Percentiles rank a stretch among this genome's conserved stretches.
These are phyloP conservation scores for Termitomyces sp. DNA, from an alignment of 768 basidiomycete species.

Conservation along the genomic window DNA sequence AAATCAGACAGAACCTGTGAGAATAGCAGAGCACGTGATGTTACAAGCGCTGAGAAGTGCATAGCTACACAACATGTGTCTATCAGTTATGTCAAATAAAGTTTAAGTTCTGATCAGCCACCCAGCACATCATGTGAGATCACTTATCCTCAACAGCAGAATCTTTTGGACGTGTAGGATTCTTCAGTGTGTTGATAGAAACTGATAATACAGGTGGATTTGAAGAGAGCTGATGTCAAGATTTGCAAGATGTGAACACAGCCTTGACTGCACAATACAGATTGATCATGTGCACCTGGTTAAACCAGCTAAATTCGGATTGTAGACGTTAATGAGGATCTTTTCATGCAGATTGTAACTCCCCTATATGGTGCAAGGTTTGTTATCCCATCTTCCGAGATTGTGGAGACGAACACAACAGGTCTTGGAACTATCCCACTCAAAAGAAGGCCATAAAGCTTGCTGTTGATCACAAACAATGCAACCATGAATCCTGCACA, in stretches of 20 bases:
- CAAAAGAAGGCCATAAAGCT: slow-evolving; percentile 44
- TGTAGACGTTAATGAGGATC: neutral
- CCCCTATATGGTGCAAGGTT: slow-evolving; percentile 64
- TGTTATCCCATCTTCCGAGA: slow-evolving; percentile 44
- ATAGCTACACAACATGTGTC: too few species aligned
- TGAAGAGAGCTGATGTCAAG: slow-evolving; percentile 41
- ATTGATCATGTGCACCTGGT: slow-evolving; percentile 24
- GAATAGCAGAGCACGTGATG: too few species aligned
- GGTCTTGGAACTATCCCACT: slow-evolving; percentile 63
- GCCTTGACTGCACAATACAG: neutral
- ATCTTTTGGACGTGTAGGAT: slow-evolving; percentile 40
- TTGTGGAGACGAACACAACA: slow-evolving; percentile 65
- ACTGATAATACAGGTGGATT: slow-evolving; percentile 68
- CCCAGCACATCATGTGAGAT: too few species aligned
- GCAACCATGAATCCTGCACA: neutral
- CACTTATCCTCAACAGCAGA: too few species aligned
- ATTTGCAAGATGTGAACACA: too few species aligned
- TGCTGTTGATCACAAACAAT: slow-evolving; percentile 17
- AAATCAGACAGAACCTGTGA: too few species aligned
- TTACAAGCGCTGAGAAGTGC: too few species aligned
- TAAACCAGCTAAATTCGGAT: slow-evolving; percentile 38
- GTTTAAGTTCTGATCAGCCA: too few species aligned
- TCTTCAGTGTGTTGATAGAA: slow-evolving; percentile 18
- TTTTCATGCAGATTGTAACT: neutral
- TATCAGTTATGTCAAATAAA: too few species aligned